These are phyloP conservation scores for Brassica incana DNA, from an alignment of 345 rosid genomes.

Conservation along the genomic window DNA sequence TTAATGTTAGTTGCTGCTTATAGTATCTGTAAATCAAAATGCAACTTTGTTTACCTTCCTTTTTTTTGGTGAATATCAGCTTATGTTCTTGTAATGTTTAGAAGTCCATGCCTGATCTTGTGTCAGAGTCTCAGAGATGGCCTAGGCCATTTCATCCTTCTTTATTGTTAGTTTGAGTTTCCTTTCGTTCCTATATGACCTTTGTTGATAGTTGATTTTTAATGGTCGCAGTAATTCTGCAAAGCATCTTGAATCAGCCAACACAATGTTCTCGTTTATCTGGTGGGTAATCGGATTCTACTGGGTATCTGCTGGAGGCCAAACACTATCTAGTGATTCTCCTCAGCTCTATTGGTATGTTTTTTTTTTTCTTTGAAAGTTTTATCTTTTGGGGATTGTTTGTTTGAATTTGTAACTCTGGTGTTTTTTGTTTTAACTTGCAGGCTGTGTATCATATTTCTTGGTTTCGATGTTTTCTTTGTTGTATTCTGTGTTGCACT, in stretches of 20 bases:
- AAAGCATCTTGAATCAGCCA: conserved; percentile 3
- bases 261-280: neutral
- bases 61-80: neutral
- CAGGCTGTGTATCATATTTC: neutral
- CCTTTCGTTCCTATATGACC: neutral
- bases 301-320: conserved; percentile 1
- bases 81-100: neutral
- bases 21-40: neutral
- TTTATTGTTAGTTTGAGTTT: neutral
- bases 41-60: neutral
- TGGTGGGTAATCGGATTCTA: neutral
- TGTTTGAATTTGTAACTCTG: neutral
- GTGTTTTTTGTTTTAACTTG: neutral
- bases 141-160: neutral
- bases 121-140: neutral
- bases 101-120: neutral
- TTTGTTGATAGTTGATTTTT: neutral
- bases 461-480: conserved; percentile 3
- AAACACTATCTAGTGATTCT: conserved; percentile 1
- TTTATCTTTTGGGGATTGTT: neutral
- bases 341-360: neutral
- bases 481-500: neutral
- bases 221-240: neutral
- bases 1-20: neutral
- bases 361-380: neutral